Evolutionary conservation across 2,329 filamentous ascomycete genomes (phyloP), one percentile per base, ranked within the genome.

Genomic region (Pyricularia grisea): DNA sequence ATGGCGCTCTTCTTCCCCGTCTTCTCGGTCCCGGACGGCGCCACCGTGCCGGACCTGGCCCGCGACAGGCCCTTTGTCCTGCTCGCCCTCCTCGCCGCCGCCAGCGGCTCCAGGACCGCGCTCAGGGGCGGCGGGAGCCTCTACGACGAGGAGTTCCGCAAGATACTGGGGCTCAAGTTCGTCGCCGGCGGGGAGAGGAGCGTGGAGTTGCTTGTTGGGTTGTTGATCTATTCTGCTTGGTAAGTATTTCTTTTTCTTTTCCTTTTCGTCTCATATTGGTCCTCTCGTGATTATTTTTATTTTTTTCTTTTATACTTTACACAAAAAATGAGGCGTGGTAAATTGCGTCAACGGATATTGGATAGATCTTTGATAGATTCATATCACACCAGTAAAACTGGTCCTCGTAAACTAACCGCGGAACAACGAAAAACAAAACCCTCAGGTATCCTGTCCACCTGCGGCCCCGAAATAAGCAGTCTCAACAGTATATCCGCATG

Each of bases 221-320:
- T 88, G 25, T 76, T 88, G 30, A 80, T 88, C 6, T 88, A 88
- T 71, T 82, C 84, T 67, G 79, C 82, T 23, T 89, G 87, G 87
- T 88, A 75, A 30, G 31, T n/a, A n/a, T n/a, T n/a, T 58, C 7
- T 50, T 7, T n/a, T 61, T n/a, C 11, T 33, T 33, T 33, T 33
- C 2, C 6, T 33, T 1, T 36, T 33, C 31, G 3, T 5, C 33
- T 14, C 3, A 36, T 36, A 14, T 36, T 36, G 12, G 2, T 2
- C 14, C 2, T 36, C 4, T 36, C n/a, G 2, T 36, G 33, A 14
- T 36, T 12, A 4, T 36, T 2, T 1, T 2, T 36, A 14, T 36
- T 3, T 14, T 2, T 12, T 30, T 30, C 30, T 7, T 7, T 7
- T 30, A 7, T 30, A 3, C 7, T 30, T 30, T 30, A 4, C 7